These are phyloP conservation scores for Termitomyces heimii DNA, from an alignment of 768 basidiomycete species.

Conservation along the genomic window DNA sequence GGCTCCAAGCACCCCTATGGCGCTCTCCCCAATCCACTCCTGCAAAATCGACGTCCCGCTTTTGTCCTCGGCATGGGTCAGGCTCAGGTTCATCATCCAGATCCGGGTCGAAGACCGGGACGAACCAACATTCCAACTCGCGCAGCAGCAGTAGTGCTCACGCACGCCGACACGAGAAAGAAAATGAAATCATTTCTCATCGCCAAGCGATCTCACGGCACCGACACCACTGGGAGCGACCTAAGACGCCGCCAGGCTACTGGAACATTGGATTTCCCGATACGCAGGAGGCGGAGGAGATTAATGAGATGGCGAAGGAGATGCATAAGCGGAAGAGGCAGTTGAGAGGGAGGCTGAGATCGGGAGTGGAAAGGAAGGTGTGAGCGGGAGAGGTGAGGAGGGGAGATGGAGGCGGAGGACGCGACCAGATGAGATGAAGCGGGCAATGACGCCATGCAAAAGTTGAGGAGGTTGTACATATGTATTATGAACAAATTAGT, in stretches of 20 bases:
- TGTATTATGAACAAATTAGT: neutral
- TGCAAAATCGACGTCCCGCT: constrained; percentile 9
- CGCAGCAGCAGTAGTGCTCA: neutral
- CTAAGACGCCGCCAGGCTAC: constrained; percentile 78
- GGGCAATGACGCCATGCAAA: neutral
- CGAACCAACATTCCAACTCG: neutral
- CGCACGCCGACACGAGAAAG: constrained; percentile 15
- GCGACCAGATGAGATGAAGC: neutral
- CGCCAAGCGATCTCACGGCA: constrained; percentile 69
- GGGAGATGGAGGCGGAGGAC: constrained; percentile 31
- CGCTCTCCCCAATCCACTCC: constrained; percentile 46
- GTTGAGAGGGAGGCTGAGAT: constrained; percentile 46
- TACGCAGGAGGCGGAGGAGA: constrained; percentile 74
- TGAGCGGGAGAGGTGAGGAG: constrained; percentile 28
- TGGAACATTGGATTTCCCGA: constrained; percentile 89
- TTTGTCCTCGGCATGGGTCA: constrained; percentile 20
- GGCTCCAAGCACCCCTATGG: constrained; percentile 70
- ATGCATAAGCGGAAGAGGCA: constrained; percentile 64
- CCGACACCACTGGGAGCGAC: constrained; percentile 62
- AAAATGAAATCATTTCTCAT: constrained; percentile 41
- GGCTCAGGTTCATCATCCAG: constrained; percentile 3
- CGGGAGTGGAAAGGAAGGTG: constrained; percentile 32
- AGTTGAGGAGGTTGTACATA: neutral
- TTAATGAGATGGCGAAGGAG: constrained; percentile 67
- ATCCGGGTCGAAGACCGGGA: neutral